Evolutionary conservation across 2,329 filamentous ascomycete species (phyloP).

Genomic region (Aspergillus texensis): DNA sequence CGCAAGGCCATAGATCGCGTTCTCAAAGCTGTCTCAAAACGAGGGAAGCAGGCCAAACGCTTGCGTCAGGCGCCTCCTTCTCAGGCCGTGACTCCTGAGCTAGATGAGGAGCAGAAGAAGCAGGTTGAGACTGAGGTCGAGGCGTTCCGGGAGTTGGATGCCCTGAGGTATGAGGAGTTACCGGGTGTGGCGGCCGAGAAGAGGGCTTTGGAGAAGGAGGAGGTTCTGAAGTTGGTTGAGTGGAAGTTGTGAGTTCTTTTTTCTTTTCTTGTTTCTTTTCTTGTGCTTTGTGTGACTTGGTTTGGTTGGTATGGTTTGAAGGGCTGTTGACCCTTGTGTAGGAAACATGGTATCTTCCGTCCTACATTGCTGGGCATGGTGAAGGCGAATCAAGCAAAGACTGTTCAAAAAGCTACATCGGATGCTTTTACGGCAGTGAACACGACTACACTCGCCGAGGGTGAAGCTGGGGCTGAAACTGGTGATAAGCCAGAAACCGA

Average conservation of each 20-base stretch:
- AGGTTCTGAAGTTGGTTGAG: constrained; percentile 43
- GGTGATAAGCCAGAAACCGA: no score
- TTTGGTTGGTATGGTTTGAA: constrained; percentile 9
- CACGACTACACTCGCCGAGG: constrained; percentile 9
- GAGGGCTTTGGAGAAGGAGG: constrained; percentile 34
- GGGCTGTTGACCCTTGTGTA: constrained; percentile 11
- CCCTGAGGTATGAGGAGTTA: constrained; percentile 41
- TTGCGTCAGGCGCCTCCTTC: background rate
- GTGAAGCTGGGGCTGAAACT: constrained; percentile 4
- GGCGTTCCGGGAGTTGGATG: constrained; percentile 37
- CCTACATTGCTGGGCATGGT: constrained; percentile 45
- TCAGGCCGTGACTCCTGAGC: background rate
- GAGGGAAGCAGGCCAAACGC: constrained; percentile 3
- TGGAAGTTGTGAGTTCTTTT: constrained; percentile 47
- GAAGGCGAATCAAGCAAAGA: constrained; percentile 34
- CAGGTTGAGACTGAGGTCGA: constrained; percentile 20
- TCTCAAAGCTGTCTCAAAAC: background rate
- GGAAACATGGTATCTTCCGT: constrained; percentile 44
- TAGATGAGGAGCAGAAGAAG: constrained; percentile 10
- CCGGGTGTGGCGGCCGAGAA: constrained; percentile 28
- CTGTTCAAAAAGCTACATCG: constrained; percentile 30
- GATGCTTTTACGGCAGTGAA: constrained; percentile 27
- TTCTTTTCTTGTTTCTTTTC: background rate
- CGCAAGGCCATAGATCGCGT: constrained; percentile 20
- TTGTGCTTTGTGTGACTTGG: constrained; percentile 12